Percentiles rank a stretch among this genome's conserved stretches.
Conservation (phyloP, 78 protist species). For the Speleostelium caveatum region DNA sequence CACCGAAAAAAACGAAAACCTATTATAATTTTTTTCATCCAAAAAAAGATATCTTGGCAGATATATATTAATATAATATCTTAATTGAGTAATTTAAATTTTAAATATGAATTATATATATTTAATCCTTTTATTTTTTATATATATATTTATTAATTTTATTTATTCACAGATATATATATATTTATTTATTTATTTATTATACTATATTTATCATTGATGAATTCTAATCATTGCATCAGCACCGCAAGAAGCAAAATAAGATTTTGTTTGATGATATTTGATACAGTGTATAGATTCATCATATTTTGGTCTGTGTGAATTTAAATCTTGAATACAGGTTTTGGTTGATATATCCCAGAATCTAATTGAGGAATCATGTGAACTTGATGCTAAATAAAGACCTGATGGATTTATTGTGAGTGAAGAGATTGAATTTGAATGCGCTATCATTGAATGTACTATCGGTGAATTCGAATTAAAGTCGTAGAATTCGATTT, state of each 20-base stretch:
- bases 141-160: too few relatives aligned
- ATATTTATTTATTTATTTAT: too few relatives aligned
- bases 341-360: constrained; percentile 77
- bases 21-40: too few relatives aligned
- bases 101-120: too few relatives aligned
- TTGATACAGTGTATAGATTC: constrained; percentile 73
- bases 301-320: constrained; percentile 70
- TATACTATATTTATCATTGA: too few relatives aligned
- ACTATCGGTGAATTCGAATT: not conserved
- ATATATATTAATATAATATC: too few relatives aligned
- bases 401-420: constrained; percentile 77
- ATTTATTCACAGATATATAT: too few relatives aligned
- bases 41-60: too few relatives aligned
- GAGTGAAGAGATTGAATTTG: constrained; percentile 66
- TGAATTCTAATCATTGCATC: constrained; percentile 64
- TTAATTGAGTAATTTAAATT: too few relatives aligned
- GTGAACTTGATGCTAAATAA: constrained; percentile 66
- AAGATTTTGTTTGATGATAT: constrained; percentile 78
- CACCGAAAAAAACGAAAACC: too few relatives aligned
- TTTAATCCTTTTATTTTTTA: not conserved
- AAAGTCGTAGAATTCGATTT: constrained; percentile 57
- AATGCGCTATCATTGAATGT: constrained; percentile 84
- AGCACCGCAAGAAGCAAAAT: constrained; percentile 85
- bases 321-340: constrained; percentile 66
- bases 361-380: constrained; percentile 83